phyloP scores from a whole-genome alignment of 192 early-diverging fungal species.

The Chytriomyces sp. region DNA sequence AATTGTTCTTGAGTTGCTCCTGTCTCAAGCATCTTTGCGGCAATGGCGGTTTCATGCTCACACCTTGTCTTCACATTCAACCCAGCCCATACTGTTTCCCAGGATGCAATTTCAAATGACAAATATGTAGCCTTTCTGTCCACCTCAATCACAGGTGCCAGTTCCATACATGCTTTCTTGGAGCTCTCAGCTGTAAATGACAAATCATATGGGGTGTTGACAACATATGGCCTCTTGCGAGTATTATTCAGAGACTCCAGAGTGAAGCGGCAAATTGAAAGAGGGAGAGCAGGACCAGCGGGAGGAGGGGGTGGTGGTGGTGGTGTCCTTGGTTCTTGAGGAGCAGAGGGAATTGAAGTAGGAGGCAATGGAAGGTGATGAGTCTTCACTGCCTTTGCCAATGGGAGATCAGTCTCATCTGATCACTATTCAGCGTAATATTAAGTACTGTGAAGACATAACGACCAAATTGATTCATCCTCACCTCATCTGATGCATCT shows the following conservation, averaged over 20 bases:
- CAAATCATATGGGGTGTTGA: not conserved
- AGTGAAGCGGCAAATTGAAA: not conserved
- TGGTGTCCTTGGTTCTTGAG: not conserved
- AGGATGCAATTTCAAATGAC: not conserved
- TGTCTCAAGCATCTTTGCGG: not conserved
- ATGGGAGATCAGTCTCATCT: not conserved
- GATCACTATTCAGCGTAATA: not conserved
- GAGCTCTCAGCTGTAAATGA: not conserved
- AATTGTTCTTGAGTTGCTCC: not conserved
- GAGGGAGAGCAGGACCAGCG: conserved; percentile 1
- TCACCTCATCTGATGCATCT: not conserved
- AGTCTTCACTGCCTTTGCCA: not conserved
- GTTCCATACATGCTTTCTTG: not conserved
- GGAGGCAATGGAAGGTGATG: not conserved
- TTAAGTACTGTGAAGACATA: not conserved
- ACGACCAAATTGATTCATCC: conserved; percentile 9
- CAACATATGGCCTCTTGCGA: not conserved
- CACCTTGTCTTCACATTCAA: not conserved
- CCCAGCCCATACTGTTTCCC: not conserved
- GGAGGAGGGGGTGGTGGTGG: not conserved
- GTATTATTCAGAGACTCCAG: not conserved
- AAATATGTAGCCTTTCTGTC: not conserved
- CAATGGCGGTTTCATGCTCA: not conserved
- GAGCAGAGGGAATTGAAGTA: not conserved
- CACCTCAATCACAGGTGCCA: not conserved